Evolutionary conservation across 495 filamentous ascomycete species (phyloP).

Genomic region (Hyphodiscus hymeniophilus): DNA sequence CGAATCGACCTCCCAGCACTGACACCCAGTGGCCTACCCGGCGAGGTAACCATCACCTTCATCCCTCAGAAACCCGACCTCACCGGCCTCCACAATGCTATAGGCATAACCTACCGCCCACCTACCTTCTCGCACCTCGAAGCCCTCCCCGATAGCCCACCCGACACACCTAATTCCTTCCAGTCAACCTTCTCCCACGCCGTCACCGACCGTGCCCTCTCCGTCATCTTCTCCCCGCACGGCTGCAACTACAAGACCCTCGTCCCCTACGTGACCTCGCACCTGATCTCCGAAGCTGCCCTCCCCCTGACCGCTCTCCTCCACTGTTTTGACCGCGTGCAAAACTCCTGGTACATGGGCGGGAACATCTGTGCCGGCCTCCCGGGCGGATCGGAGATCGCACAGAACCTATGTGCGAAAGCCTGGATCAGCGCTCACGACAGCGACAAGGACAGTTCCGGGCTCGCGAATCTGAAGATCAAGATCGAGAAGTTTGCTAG

Average conservation of each 20-base stretch:
- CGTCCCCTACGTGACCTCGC: conserved; percentile 33
- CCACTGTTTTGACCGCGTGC: conserved; percentile 52
- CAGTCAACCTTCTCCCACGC: conserved; percentile 12
- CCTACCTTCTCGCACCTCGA: conserved; percentile 26
- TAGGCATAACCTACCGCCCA: conserved; percentile 63
- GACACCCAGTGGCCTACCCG: conserved; percentile 35
- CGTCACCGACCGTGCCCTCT: conserved; percentile 23
- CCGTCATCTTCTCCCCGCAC: conserved; percentile 40
- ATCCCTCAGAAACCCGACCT: conserved; percentile 54
- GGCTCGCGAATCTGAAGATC: conserved; percentile 40
- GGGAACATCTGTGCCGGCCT: conserved; percentile 52
- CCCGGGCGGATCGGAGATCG: conserved; percentile 50
- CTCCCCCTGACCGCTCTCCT: conserved; percentile 53
- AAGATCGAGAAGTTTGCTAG: conserved; percentile 34
- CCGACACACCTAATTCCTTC: conserved; percentile 28
- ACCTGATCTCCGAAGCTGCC: conserved; percentile 33
- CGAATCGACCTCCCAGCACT: conserved; percentile 37
- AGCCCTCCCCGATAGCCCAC: conserved; percentile 6
- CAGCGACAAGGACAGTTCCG: conserved; percentile 50
- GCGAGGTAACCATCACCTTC: conserved; percentile 58
- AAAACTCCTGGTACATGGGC: conserved; percentile 58
- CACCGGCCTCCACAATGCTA: conserved; percentile 52
- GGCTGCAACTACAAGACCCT: conserved; percentile 33
- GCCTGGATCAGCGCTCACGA: conserved; percentile 62
- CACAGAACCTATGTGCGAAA: conserved; percentile 40